phyloP scores from a whole-genome alignment of 768 basidiomycete genomes.

The Mycena floridula region DNA sequence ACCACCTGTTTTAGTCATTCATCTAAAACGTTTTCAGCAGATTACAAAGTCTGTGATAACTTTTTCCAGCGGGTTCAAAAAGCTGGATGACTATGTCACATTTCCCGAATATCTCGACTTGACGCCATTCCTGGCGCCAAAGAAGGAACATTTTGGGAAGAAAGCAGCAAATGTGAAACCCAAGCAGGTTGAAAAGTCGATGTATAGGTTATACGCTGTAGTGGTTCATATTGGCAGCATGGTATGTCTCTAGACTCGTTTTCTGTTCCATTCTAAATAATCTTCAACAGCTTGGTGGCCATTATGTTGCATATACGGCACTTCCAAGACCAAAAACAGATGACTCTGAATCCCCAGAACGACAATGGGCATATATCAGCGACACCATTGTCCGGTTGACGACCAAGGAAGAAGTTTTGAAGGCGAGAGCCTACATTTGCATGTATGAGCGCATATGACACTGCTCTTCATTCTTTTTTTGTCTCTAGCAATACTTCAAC shows the following conservation, averaged over 20 bases:
- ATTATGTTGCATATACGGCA: slow-evolving; percentile 83
- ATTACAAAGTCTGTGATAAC: slow-evolving; percentile 56
- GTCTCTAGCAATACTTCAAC: no score
- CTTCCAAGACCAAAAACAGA: slow-evolving; percentile 37
- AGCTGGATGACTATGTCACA: slow-evolving; percentile 85
- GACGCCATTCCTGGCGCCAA: slow-evolving; percentile 80
- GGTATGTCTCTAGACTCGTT: slow-evolving; percentile 38
- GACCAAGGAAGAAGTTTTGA: slow-evolving; percentile 83
- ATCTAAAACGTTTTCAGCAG: slow-evolving; percentile 94
- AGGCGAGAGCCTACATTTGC: slow-evolving; percentile 88
- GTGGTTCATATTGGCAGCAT: slow-evolving; percentile 86
- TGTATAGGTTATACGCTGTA: slow-evolving; percentile 73
- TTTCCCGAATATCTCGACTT: slow-evolving; percentile 88
- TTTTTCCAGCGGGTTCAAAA: slow-evolving; percentile 73
- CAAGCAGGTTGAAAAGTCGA: slow-evolving; percentile 34
- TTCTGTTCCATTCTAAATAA: slow-evolving; percentile 5
- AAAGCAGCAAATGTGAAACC: slow-evolving; percentile 20
- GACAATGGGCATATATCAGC: slow-evolving; percentile 91
- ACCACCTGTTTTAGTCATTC: slow-evolving; percentile 86
- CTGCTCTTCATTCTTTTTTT: no score
- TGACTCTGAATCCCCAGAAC: slow-evolving; percentile 1
- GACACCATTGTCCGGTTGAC: slow-evolving; percentile 81
- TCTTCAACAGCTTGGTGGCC: slow-evolving; percentile 65
- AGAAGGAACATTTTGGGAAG: slow-evolving; percentile 57
- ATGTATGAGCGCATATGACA: slow-evolving; percentile 81